phyloP scores from a whole-genome alignment of 495 filamentous ascomycete genomes.

The Penicillium samsonianum region DNA sequence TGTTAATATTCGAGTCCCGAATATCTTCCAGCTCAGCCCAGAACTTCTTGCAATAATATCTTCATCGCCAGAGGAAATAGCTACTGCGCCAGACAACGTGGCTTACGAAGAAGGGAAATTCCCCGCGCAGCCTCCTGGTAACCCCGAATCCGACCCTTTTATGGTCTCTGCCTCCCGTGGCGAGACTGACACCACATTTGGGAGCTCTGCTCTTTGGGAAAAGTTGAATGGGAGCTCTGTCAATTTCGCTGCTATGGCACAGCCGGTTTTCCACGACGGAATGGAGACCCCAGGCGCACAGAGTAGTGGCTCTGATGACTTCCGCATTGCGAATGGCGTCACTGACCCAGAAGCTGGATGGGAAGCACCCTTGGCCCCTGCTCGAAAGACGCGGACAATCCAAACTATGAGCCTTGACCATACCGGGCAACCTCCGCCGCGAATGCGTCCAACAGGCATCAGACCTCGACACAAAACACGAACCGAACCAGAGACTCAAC shows the following conservation, averaged over 20 bases:
- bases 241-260: slow-evolving; percentile 36
- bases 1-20: slow-evolving; percentile 70
- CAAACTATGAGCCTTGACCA: slow-evolving; percentile 55
- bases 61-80: slow-evolving; percentile 39
- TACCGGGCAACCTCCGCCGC: slow-evolving; percentile 61
- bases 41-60: slow-evolving; percentile 60
- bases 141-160: slow-evolving; percentile 49
- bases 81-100: slow-evolving; percentile 40
- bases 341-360: slow-evolving; percentile 32
- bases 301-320: slow-evolving; percentile 47
- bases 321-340: slow-evolving; percentile 40
- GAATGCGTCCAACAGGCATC: slow-evolving; percentile 58
- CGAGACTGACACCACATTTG: slow-evolving; percentile 44
- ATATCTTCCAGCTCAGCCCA: slow-evolving; percentile 79
- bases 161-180: slow-evolving; percentile 44
- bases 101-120: slow-evolving; percentile 39
- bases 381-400: slow-evolving; percentile 59
- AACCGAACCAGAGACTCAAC: slow-evolving; percentile 51
- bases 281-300: slow-evolving; percentile 46
- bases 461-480: slow-evolving; percentile 51
- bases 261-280: slow-evolving; percentile 40
- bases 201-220: slow-evolving; percentile 57
- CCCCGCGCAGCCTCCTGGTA: slow-evolving; percentile 47
- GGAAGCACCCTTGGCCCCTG: slow-evolving; percentile 71
- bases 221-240: slow-evolving; percentile 56